Base-by-base conservation (phyloP, 2,329 filamentous ascomycete genomes). In the Thermoascus crustaceus region DNA sequence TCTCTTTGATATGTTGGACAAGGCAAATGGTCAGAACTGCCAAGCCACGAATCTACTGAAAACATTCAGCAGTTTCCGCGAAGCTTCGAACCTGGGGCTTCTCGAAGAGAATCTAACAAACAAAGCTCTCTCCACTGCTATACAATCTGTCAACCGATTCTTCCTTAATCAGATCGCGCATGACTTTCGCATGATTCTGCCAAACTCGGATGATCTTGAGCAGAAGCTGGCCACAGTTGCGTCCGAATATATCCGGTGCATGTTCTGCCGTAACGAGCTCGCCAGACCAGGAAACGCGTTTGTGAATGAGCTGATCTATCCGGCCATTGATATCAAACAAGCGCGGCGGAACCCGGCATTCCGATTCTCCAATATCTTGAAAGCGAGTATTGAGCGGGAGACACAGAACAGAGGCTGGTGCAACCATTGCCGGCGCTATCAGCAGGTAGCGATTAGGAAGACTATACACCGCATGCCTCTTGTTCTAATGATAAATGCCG, bases 1-100 rank as follows among this genome's bases (percentile, higher is more conserved):
- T 56, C 68, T 98, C 7, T 93, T 94, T 49, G 93, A 98, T 55
- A 98, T 98, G 91, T 73, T 98, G 16, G 84, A 96, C 50, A 98
- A 96, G 57, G 91, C 91, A 2, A 82, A 83, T 43, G 89, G 88
- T 0, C 82, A 88, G 38, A 94, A 93, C 40, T 98, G 91, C 48
- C 91, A 98, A 56, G 91, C 91, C 9, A 94, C 89, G 0, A 98
- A 98, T 54, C 75, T 98, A 43, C 68, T 96, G 20, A 94, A 91
- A 58, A 85, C 87, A 0, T 80, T 98, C 39, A 88, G 85, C 55
- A 82, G 80, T 45, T 81, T 87, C 42, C 80, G 85, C 2, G 84
- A 88, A 67, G 82, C 84, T 30, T 76, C 76, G 0, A 82, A 78
- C 13, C 64, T 94, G 17, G 84, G 85, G 2, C 69, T 98, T 4